Percentiles rank a stretch among this genome's conserved stretches.
Conservation (phyloP, 768 basidiomycete genomes). For the Russula emetica region DNA sequence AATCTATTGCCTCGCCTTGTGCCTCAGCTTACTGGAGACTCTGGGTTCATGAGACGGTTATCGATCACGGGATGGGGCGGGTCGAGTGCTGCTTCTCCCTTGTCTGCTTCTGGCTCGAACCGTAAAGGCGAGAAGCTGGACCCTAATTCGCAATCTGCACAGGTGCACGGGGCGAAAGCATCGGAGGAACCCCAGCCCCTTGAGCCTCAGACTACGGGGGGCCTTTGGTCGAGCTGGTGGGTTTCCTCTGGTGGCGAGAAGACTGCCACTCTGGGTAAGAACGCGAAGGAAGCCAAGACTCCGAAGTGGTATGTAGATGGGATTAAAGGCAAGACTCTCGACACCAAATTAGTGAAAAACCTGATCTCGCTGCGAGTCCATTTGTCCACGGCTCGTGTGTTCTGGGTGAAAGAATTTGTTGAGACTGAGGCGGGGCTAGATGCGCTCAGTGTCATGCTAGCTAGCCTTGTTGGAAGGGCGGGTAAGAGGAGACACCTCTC, state of each 20-base stretch:
- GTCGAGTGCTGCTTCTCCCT: conserved; percentile 36
- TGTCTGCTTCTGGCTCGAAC: conserved; percentile 34
- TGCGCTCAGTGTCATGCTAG: conserved; percentile 53
- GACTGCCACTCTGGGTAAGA: conserved; percentile 31
- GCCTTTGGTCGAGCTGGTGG: conserved; percentile 77
- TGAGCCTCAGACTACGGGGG: conserved; percentile 67
- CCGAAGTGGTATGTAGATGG: conserved; percentile 62
- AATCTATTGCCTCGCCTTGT: conserved; percentile 60
- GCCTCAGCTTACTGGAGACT: conserved; percentile 72
- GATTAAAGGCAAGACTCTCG: conserved; percentile 52
- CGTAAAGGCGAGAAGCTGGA: conserved; percentile 42
- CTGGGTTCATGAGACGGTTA: conserved; percentile 60
- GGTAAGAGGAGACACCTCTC: conserved; percentile 56
- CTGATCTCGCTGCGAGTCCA: conserved; percentile 81
- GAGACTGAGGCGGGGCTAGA: conserved; percentile 60
- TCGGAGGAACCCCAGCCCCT: conserved; percentile 33
- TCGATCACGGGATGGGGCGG: conserved; percentile 62
- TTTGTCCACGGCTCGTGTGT: conserved; percentile 73
- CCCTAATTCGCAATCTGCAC: conserved; percentile 10
- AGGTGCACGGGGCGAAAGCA: conserved; percentile 14
- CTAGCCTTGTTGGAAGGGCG: conserved; percentile 58
- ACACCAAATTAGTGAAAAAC: conserved; percentile 66
- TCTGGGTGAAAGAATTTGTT: conserved; percentile 80
- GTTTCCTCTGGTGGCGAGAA: conserved; percentile 57
- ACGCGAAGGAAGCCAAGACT: conserved; percentile 42